Evolutionary conservation across 345 rosid genomes (phyloP).

Genomic region (Barbarea vulgaris): DNA sequence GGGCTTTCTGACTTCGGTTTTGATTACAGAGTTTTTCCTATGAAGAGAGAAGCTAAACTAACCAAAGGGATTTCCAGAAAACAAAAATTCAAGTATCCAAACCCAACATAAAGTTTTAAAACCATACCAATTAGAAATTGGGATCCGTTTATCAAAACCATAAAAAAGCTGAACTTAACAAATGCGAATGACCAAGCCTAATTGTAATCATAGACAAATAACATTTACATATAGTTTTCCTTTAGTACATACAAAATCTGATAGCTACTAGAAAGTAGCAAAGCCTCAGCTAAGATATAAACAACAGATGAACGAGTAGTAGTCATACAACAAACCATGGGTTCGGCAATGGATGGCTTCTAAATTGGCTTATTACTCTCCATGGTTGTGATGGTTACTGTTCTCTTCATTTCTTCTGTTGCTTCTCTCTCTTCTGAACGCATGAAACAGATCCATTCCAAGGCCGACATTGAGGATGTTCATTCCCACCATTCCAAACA

Average conservation of each 20-base stretch:
- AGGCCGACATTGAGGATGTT: constrained; percentile 70
- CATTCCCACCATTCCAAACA: constrained; percentile 90
- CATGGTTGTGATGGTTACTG: constrained; percentile 26
- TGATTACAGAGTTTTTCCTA: not conserved
- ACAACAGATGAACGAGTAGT: not conserved
- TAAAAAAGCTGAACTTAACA: too few species aligned
- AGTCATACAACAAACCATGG: constrained; percentile 17
- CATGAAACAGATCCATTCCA: constrained; percentile 74
- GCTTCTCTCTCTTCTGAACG: constrained; percentile 67
- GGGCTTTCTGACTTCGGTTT: not conserved
- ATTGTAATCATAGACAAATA: not conserved
- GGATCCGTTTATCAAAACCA: too few species aligned
- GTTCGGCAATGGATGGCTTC: not conserved
- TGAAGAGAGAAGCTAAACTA: not conserved
- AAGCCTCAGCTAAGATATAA: constrained; percentile 1
- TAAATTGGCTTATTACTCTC: constrained; percentile 13
- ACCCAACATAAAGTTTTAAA: too few species aligned
- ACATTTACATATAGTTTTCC: constrained; percentile 15
- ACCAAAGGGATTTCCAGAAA: too few species aligned
- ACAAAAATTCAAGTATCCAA: too few species aligned
- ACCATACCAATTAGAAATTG: too few species aligned
- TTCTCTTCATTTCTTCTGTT: constrained; percentile 33
- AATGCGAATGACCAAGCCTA: not conserved
- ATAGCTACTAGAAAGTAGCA: constrained; percentile 9
- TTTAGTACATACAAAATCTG: constrained; percentile 13